Percentiles rank a stretch among this genome's conserved stretches.
Conservation (phyloP, 106 monocot species). For the Apostasia ramifera region DNA sequence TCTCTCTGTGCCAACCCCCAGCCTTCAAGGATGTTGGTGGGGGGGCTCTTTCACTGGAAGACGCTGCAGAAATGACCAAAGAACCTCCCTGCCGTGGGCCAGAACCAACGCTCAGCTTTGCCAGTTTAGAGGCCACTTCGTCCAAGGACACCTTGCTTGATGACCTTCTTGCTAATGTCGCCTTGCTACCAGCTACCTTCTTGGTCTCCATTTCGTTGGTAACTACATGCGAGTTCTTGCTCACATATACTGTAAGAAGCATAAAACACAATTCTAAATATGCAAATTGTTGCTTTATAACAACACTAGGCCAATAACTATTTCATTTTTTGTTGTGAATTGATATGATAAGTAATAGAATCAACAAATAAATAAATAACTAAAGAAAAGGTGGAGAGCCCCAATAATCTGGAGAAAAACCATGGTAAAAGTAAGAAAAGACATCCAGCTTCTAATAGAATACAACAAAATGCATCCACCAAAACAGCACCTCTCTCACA, state of each 20-base stretch:
- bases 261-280: too few species aligned
- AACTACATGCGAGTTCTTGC: neutral
- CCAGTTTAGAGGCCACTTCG: slow-evolving; percentile 34
- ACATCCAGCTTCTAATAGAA: too few species aligned
- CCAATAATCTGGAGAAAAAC: too few species aligned
- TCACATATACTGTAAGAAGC: neutral
- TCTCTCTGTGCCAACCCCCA: slow-evolving; percentile 50
- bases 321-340: too few species aligned
- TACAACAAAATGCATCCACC: too few species aligned
- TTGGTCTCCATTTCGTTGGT: neutral
- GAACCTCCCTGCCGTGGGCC: neutral
- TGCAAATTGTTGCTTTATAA: too few species aligned
- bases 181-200: neutral
- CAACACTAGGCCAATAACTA: too few species aligned
- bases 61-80: neutral
- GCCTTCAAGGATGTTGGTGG: slow-evolving; percentile 49
- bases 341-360: too few species aligned
- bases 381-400: too few species aligned
- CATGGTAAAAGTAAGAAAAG: too few species aligned
- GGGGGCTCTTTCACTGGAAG: neutral
- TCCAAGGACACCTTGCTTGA: slow-evolving; percentile 10
- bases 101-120: slow-evolving; percentile 32
- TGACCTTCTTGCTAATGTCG: neutral
- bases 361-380: too few species aligned
- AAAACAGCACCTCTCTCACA: too few species aligned